Base-by-base conservation (phyloP, 441 rosid species). In the Adansonia grandidieri region DNA sequence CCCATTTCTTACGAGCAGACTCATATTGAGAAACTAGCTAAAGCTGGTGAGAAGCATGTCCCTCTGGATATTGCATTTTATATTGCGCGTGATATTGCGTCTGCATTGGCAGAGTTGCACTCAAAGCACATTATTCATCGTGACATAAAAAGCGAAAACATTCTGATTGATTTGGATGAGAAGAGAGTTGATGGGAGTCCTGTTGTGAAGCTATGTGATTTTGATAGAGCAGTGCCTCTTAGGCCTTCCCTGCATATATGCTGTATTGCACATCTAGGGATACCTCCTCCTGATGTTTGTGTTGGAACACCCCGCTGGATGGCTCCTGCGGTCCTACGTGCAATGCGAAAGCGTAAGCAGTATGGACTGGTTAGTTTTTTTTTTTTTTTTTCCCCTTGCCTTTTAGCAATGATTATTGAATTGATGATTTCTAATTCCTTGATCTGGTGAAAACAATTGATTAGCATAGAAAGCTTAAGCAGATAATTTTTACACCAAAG, bases 251-350 rank as follows among this genome's bases (percentile, higher is more conserved):
- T 89, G 83, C 99, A 94, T 79, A 82, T 86, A 0, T 94, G 98
- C 54, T 94, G 98, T 79, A 91, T 96, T 82, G 91, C 89, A 57
- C 98, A 96, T 78, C 74, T 79, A 6, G 98, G 98, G 45, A 82
- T 92, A 74, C 92, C 92, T 56, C 94, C 96, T 74, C 93, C 98
- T 13, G 83, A 91, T 79, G 77, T 86, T 72, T 96, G 99, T 88
- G 98, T 96, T 67, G 99, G 98, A 81, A 96, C 98, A 1, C 98
- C 99, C 3, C 91, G 98, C 9, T 94, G 99, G 98, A 94, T 96
- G 97, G 98, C 98, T 72, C 99, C 99, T 9, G 99, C 94, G 86
- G 98, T 96, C 80, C 80, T 94, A 57, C 86, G 63, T 79, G 88
- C 98, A 69, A 91, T 92, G 98, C 88, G 89, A 76, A 85, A 93